phyloP scores from a whole-genome alignment of 2,329 filamentous ascomycete species.

The Chaetoscypha palmicola region DNA sequence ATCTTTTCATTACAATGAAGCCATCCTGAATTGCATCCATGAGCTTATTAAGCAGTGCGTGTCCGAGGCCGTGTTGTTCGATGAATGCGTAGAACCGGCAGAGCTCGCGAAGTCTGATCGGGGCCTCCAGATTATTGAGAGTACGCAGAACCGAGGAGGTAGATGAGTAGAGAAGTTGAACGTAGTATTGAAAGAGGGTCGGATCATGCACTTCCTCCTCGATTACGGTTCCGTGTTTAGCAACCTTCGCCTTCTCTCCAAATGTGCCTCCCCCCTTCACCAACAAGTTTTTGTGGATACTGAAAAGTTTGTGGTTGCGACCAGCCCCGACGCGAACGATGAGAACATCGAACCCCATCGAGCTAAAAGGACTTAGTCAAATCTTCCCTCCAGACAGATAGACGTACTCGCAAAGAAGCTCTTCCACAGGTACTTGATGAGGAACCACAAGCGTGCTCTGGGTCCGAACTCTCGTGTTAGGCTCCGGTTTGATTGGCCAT shows the following conservation, averaged over 20 bases:
- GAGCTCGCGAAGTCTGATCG: conserved; percentile 8
- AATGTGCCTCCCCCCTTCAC: background rate
- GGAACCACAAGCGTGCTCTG: too few species aligned
- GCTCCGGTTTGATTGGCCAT: too few species aligned
- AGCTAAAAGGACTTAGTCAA: too few species aligned
- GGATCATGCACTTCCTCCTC: too few species aligned
- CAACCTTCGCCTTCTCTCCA: background rate
- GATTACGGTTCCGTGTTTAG: background rate
- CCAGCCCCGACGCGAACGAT: too few species aligned
- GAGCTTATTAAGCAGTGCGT: conserved; percentile 14
- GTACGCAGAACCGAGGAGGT: conserved; percentile 9
- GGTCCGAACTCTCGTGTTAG: too few species aligned
- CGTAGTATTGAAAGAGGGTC: conserved; percentile 18
- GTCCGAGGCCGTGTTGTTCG: conserved; percentile 10
- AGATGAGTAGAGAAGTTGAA: conserved; percentile 17
- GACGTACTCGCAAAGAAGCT: too few species aligned
- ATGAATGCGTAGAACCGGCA: conserved; percentile 19
- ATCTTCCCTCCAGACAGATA: too few species aligned
- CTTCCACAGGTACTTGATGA: too few species aligned
- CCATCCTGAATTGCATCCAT: conserved; percentile 26
- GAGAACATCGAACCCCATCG: too few species aligned
- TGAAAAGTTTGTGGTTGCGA: too few species aligned
- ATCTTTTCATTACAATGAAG: conserved; percentile 10
- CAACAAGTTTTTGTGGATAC: conserved; percentile 19
- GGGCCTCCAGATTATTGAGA: background rate